A percentile compares a stretch with the other conserved stretches of the same genome.
phyloP scores from a whole-genome alignment of 805 yeast genomes.

The Ogataea henricii region DNA sequence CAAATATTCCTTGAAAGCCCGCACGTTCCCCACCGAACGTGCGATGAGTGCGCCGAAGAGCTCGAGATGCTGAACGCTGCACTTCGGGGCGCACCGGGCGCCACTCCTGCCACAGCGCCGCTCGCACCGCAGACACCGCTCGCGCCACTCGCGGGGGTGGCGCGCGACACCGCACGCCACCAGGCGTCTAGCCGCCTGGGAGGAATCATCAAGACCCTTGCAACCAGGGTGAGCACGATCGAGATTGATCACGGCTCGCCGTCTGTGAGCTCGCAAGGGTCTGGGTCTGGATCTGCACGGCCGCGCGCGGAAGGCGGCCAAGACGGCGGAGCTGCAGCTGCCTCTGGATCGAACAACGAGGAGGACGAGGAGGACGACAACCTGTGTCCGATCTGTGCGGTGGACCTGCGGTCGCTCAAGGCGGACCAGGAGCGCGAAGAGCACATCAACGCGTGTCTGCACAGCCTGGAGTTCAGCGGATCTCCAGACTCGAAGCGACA shows the following conservation, averaged over 20 bases:
- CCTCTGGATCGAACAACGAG: not conserved
- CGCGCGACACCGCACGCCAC: not conserved
- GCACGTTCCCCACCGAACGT: slow-evolving; percentile 66
- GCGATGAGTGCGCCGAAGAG: slow-evolving; percentile 71
- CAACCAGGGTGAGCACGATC: slow-evolving; percentile 19
- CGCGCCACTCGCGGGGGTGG: not conserved
- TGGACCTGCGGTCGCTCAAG: slow-evolving; percentile 22
- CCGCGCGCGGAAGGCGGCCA: not conserved
- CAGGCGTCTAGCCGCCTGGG: not conserved
- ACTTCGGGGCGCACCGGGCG: not conserved
- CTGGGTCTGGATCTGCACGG: slow-evolving; percentile 1
- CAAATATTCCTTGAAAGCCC: slow-evolving; percentile 50
- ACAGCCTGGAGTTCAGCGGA: slow-evolving; percentile 61
- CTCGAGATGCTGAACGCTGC: slow-evolving; percentile 51
- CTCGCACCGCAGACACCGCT: no score
- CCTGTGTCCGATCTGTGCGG: slow-evolving; percentile 48
- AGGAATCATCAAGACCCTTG: slow-evolving; percentile 18
- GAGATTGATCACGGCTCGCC: slow-evolving; percentile 10
- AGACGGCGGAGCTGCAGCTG: not conserved
- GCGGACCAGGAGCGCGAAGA: slow-evolving; percentile 47
- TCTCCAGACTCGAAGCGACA: slow-evolving; percentile 56
- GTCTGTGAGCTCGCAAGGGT: not conserved
- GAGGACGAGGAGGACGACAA: slow-evolving; percentile 32
- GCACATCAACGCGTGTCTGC: slow-evolving; percentile 74
- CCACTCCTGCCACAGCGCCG: no score